Evolutionary conservation across 2,329 filamentous ascomycete genomes (phyloP).

Genomic region (Escovopsis weberi): DNA sequence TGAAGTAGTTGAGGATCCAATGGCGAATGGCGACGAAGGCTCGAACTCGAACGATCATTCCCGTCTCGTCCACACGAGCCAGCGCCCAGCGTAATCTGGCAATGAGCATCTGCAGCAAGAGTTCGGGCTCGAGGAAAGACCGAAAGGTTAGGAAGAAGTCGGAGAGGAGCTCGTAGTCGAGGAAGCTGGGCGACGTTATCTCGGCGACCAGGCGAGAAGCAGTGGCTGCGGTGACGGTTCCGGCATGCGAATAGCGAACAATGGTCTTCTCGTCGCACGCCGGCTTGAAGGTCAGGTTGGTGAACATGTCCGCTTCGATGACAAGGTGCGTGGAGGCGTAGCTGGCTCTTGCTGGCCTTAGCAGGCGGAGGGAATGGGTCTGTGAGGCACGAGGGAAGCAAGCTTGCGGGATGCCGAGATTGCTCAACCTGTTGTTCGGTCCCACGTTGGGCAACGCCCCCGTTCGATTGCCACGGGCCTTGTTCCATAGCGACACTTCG

Average conservation of each 20-base stretch:
- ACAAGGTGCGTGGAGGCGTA: slow-evolving; percentile 34
- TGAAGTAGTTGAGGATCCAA: slow-evolving; percentile 96
- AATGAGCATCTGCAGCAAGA: slow-evolving; percentile 71
- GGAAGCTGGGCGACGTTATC: slow-evolving; percentile 87
- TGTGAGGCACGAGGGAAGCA: slow-evolving; percentile 14
- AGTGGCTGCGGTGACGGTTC: slow-evolving; percentile 75
- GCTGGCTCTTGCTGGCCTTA: slow-evolving; percentile 28
- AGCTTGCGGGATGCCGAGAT: slow-evolving; percentile 22
- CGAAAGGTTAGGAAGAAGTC: slow-evolving; percentile 97
- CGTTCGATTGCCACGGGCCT: slow-evolving; percentile 17
- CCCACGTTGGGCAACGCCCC: slow-evolving; percentile 13
- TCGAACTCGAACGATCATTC: slow-evolving; percentile 85
- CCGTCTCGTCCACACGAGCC: slow-evolving; percentile 62
- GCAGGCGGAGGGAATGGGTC: slow-evolving; percentile 22
- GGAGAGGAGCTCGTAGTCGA: slow-evolving; percentile 92
- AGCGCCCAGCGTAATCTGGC: slow-evolving; percentile 81
- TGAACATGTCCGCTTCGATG: slow-evolving; percentile 67
- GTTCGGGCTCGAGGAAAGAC: slow-evolving; percentile 62
- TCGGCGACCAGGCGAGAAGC: slow-evolving; percentile 85
- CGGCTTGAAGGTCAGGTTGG: slow-evolving; percentile 64
- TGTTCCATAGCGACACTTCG: slow-evolving; percentile 33
- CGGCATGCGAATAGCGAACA: slow-evolving; percentile 64
- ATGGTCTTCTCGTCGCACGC: slow-evolving; percentile 63
- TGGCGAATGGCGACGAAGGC: slow-evolving; percentile 92
- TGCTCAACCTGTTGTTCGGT: slow-evolving; percentile 23